These are phyloP conservation scores for Flaveria robusta DNA, from an alignment of 129 eudicot genomes.

Conservation along the genomic window DNA sequence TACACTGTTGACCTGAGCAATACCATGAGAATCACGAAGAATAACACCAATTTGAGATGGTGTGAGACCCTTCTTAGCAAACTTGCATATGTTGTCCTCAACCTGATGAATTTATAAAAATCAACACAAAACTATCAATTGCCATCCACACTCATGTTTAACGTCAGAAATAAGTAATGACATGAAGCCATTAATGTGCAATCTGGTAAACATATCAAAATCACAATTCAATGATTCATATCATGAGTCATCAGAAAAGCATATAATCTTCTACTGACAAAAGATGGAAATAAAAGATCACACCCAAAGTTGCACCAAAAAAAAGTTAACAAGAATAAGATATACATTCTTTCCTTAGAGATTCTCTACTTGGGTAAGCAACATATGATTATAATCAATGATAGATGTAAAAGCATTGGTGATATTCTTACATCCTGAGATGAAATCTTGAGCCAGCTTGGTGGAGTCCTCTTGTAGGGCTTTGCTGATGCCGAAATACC, in stretches of 20 bases:
- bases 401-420: background rate
- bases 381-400: too few species aligned
- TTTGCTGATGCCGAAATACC: constrained; percentile 72
- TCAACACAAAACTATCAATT: background rate
- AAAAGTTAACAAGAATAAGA: too few species aligned
- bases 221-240: background rate
- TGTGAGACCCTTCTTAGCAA: constrained; percentile 41
- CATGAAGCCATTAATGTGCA: background rate
- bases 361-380: too few species aligned
- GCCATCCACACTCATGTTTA: background rate
- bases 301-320: background rate
- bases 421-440: constrained; percentile 51
- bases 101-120: background rate
- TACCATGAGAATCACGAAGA: constrained; percentile 50
- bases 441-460: constrained; percentile 66
- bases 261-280: background rate
- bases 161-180: background rate
- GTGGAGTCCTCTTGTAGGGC: constrained; percentile 73
- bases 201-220: background rate
- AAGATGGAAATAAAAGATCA: background rate
- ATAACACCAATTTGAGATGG: constrained; percentile 46
- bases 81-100: constrained; percentile 41
- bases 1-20: constrained; percentile 72
- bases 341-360: too few species aligned
- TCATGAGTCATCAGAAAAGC: background rate